Evolutionary conservation across 2,329 filamentous ascomycete genomes (phyloP), one percentile per base, ranked within the genome.

Genomic region (Penicillium sp.): DNA sequence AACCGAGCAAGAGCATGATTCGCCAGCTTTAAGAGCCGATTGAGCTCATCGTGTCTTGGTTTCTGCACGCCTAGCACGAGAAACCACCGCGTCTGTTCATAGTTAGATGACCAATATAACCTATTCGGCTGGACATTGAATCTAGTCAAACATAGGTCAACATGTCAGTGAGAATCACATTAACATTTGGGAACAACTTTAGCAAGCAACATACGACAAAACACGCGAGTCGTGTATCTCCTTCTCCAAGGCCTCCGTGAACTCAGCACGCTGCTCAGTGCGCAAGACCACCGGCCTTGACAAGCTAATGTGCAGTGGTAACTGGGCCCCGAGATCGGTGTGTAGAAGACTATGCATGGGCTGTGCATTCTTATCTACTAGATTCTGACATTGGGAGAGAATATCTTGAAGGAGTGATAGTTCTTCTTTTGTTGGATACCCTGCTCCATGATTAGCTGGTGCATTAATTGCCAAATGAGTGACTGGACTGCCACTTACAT

Each of bases 241-340:
- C 1, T 68, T 64, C 30, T 72, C 66, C 4, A 95, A 66, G 0
- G 70, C 68, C 4, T 78, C 70, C 4, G 87, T 73, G 64, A 95
- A 96, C 0, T 56, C 59, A 25, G 86, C 81, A 58, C 88, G 89
- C 55, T 86, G 78, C n/a, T 83, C 77, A 0, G 88, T 90, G 40
- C 76, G 75, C 28, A 99, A 80, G 11, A 84, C 79, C 42, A 97
- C 74, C 0, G 93, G 87, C 5, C 89, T 80, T 7, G 93, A 97
- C 6, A 99, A 79, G 59, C 90, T 95, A 63, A 99, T 84, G 70
- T 99, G 93, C 39, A 99, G 77, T 3, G 92, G 92, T 41, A 89
- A 75, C 4, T 87, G 84, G 5, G 84, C 83, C 50, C 83, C 87
- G 0, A 96, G 80, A 50, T 93, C 87, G 55, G 86, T 95, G 35